A percentile compares a stretch with the other conserved stretches of the same genome.
Evolutionary conservation across 2,329 filamentous ascomycete genomes (phyloP).

Genomic region (Hypoxylon sp.): DNA sequence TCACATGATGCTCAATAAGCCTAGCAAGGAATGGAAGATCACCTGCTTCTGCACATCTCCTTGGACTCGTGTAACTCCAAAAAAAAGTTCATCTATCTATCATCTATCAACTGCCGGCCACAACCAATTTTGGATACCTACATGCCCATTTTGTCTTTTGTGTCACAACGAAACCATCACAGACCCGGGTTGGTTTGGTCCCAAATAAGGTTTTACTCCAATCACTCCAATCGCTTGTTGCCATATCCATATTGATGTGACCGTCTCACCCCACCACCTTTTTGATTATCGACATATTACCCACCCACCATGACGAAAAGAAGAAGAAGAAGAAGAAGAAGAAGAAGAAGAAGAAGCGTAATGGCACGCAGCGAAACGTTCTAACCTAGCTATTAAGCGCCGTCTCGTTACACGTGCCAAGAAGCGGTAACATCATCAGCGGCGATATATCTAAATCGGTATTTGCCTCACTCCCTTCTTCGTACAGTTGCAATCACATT

Average conservation of each 20-base stretch:
- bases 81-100: slow-evolving; percentile 22
- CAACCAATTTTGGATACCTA: background rate
- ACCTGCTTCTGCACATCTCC: slow-evolving; percentile 5
- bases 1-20: background rate
- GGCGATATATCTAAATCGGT: slow-evolving; percentile 3
- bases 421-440: slow-evolving; percentile 7
- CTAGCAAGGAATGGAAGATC: slow-evolving; percentile 3
- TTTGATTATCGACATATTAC: slow-evolving; percentile 23
- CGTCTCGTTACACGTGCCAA: background rate
- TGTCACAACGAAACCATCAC: background rate
- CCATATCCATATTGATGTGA: background rate
- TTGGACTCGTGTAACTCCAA: slow-evolving; percentile 13
- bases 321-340: background rate
- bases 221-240: slow-evolving; percentile 7
- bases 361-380: slow-evolving; percentile 2
- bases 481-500: slow-evolving; percentile 5
- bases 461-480: slow-evolving; percentile 13
- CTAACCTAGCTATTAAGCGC: slow-evolving; percentile 1
- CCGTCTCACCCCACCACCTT: slow-evolving; percentile 15
- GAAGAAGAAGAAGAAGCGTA: background rate
- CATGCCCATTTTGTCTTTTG: slow-evolving; percentile 5
- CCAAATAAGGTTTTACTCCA: slow-evolving; percentile 15
- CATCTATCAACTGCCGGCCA: slow-evolving; percentile 22
- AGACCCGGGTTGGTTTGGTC: background rate
- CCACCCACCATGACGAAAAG: slow-evolving; percentile 7